Percentiles rank a stretch among this genome's conserved stretches.
Conservation (phyloP, 345 rosid species). For the Gossypium herbaceum region DNA sequence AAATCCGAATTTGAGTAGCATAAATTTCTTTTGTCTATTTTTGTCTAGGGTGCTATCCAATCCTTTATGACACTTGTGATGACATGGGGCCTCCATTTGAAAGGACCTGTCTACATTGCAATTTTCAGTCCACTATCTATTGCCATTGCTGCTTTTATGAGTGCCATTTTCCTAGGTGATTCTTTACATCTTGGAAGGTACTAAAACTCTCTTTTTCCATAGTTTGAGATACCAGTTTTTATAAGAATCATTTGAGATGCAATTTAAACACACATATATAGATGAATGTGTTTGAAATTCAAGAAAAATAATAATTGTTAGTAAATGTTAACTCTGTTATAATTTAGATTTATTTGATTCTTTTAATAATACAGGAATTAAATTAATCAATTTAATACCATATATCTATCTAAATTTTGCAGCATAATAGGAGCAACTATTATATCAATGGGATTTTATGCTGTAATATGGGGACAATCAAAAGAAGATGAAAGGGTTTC, state of each 20-base stretch:
- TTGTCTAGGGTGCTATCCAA: not conserved
- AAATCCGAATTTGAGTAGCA: too few species aligned
- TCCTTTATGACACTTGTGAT: not conserved
- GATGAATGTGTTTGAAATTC: too few species aligned
- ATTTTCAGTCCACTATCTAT: not conserved
- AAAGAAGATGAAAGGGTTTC: constrained; percentile 10
- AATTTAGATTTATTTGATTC: too few species aligned
- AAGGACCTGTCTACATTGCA: not conserved
- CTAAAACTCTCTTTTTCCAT: not conserved
- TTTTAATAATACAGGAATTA: too few species aligned
- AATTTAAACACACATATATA: too few species aligned
- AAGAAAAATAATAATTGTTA: too few species aligned
- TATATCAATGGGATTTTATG: constrained; percentile 24
- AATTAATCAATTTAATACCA: too few species aligned
- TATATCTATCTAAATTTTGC: not conserved
- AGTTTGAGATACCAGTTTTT: too few species aligned
- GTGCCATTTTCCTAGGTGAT: not conserved
- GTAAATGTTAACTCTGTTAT: too few species aligned
- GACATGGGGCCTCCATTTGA: not conserved
- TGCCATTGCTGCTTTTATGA: not conserved
- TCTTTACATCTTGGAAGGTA: not conserved
- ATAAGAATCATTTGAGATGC: too few species aligned
- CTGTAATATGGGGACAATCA: constrained; percentile 29
- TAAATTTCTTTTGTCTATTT: too few species aligned
- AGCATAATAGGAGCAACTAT: constrained; percentile 10